These are phyloP conservation scores for Mortierella claussenii DNA, from an alignment of 192 early-diverging fungal species.

Conservation along the genomic window DNA sequence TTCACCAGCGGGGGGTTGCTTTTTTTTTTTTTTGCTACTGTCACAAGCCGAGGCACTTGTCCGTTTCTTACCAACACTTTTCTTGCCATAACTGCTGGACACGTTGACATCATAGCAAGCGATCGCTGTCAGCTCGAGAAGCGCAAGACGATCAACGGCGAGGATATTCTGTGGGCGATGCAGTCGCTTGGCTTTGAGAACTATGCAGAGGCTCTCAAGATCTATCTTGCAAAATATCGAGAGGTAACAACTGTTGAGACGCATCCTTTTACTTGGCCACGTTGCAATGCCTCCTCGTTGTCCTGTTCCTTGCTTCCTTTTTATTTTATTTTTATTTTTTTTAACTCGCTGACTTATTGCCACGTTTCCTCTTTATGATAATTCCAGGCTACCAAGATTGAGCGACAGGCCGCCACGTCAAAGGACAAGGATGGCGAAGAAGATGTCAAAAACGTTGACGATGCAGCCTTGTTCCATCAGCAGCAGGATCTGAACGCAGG, in stretches of 20 bases:
- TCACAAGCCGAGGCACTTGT: too few relatives aligned
- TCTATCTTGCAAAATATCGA: constrained; percentile 90
- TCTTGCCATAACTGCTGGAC: too few relatives aligned
- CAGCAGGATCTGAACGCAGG: constrained; percentile 32
- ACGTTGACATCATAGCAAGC: too few relatives aligned
- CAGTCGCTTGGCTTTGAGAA: constrained; percentile 97
- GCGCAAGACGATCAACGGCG: constrained; percentile 97
- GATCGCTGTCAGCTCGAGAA: constrained; percentile 95
- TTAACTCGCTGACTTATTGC: too few relatives aligned
- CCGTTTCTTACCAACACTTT: too few relatives aligned
- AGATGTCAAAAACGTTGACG: constrained; percentile 31
- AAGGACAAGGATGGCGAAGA: constrained; percentile 64
- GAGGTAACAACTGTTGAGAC: constrained; percentile 68
- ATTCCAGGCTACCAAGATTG: constrained; percentile 63
- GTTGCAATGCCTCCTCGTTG: too few relatives aligned
- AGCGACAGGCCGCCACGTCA: constrained; percentile 54
- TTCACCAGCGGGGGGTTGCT: too few relatives aligned
- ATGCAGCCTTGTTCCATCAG: constrained; percentile 29
- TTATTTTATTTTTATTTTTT: not conserved
- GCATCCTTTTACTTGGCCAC: constrained; percentile 6
- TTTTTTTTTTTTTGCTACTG: too few relatives aligned
- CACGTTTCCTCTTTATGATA: too few relatives aligned
- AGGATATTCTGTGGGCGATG: constrained; percentile 99
- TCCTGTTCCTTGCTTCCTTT: constrained; percentile 1
- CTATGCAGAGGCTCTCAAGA: constrained; percentile 90